phyloP scores from a whole-genome alignment of 305 asterid genomes.

The Rubia tinctorum region DNA sequence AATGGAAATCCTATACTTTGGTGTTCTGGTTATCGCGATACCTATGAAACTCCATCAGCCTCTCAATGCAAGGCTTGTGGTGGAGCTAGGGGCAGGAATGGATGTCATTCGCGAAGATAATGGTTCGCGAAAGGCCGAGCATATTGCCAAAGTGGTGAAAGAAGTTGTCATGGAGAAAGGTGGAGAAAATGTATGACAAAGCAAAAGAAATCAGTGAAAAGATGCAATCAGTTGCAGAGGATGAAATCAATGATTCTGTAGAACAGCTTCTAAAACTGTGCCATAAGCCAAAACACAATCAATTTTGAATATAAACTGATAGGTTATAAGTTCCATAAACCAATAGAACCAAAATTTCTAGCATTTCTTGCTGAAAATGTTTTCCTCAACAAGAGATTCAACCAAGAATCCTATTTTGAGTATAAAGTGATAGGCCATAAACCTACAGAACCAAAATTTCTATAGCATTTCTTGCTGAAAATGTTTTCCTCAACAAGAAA shows the following conservation, averaged over 20 bases:
- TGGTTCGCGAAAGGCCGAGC: slow-evolving; percentile 24
- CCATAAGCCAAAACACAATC: neutral
- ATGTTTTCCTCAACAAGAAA: neutral
- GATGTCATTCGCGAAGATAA: slow-evolving; percentile 34
- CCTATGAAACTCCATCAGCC: slow-evolving; percentile 43
- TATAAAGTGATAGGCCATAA: neutral
- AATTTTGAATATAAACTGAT: too few relatives aligned
- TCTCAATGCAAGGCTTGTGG: slow-evolving; percentile 12
- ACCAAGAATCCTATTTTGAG: neutral
- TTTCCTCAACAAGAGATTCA: neutral
- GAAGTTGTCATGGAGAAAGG: slow-evolving; percentile 15
- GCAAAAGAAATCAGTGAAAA: slow-evolving; percentile 28
- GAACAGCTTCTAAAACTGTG: slow-evolving; percentile 21
- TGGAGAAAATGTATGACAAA: slow-evolving; percentile 33
- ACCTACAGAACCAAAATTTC: neutral
- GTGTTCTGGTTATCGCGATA: slow-evolving; percentile 31
- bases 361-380: neutral
- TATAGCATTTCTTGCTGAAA: neutral
- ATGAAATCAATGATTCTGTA: slow-evolving; percentile 17
- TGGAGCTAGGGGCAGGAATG: slow-evolving; percentile 31
- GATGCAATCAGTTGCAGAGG: slow-evolving; percentile 31
- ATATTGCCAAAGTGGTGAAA: slow-evolving; percentile 24
- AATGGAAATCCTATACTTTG: too few relatives aligned
- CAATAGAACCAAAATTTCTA: neutral
- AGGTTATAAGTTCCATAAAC: too few relatives aligned